These are phyloP conservation scores for Plasmopara muralis DNA, from an alignment of 352 stramenopile species.

Conservation along the genomic window DNA sequence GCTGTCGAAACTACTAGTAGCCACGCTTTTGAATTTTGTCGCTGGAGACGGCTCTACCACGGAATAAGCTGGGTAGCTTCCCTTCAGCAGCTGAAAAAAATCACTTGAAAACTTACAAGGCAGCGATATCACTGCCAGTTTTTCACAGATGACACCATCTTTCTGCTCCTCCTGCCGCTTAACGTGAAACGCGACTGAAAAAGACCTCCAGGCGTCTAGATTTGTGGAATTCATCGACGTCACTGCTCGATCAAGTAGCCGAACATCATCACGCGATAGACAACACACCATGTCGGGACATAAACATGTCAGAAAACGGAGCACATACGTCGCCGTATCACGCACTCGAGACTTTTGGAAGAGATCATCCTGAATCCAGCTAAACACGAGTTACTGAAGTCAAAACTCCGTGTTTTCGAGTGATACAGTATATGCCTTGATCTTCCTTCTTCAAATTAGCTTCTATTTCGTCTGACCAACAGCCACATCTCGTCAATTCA, in stretches of 20 bases:
- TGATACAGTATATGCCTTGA: conserved; percentile 54
- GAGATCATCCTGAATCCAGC: conserved; percentile 43
- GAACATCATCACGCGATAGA: conserved; percentile 31
- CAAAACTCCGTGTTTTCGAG: conserved; percentile 2
- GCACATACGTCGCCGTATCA: conserved; percentile 59
- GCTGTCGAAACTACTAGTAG: conserved; percentile 10
- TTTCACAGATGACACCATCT: conserved; percentile 30
- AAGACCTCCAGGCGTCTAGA: conserved; percentile 33
- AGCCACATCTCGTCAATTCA: conserved; percentile 28
- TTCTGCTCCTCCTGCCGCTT: conserved; percentile 48
- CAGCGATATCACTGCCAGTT: conserved; percentile 4
- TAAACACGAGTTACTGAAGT: conserved; percentile 45
- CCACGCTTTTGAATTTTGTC: conserved; percentile 10
- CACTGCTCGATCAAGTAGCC: conserved; percentile 19
- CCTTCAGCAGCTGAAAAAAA: conserved; percentile 26
- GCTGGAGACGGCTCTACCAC: conserved; percentile 24
- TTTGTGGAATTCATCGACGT: conserved; percentile 17
- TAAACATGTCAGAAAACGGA: conserved; percentile 59
- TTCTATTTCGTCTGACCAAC: conserved; percentile 43
- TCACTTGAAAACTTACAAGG: not conserved
- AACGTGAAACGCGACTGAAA: conserved; percentile 37
- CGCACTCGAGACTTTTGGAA: conserved; percentile 40
- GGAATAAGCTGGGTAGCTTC: conserved; percentile 27
- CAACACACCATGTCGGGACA: conserved; percentile 46
- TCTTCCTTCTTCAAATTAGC: conserved; percentile 28